A percentile compares a stretch with the other conserved stretches of the same genome.
Conservation (phyloP, 1,284 basidiomycete species). For the Malassezia globosa region DNA sequence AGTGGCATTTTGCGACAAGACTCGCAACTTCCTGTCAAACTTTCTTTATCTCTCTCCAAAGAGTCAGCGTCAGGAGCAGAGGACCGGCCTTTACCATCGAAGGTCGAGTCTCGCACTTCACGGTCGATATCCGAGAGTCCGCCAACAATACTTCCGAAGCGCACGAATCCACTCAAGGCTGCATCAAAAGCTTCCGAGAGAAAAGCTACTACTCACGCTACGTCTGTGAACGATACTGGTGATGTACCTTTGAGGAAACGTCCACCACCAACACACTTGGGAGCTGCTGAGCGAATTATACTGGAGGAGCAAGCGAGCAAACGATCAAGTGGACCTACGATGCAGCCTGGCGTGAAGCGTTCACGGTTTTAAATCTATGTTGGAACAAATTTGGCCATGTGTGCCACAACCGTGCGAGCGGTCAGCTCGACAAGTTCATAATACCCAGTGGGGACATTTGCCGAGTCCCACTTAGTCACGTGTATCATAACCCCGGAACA, state of each 20-base stretch:
- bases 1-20: neutral
- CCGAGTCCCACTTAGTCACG: slow-evolving; percentile 9
- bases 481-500: slow-evolving; percentile 13
- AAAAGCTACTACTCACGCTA: neutral
- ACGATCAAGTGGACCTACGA: slow-evolving; percentile 23
- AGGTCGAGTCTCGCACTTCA: neutral
- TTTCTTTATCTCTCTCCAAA: slow-evolving; percentile 1
- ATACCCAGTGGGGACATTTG: no score
- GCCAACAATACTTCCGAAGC: slow-evolving; percentile 1
- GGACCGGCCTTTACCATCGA: neutral
- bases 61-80: neutral
- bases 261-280: slow-evolving; percentile 22
- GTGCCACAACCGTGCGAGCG: slow-evolving; percentile 2
- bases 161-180: slow-evolving; percentile 16
- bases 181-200: slow-evolving; percentile 4
- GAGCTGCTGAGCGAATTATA: slow-evolving; percentile 42
- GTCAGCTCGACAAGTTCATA: neutral
- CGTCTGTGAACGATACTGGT: neutral
- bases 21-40: neutral
- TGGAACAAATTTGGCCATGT: no score
- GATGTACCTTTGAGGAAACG: neutral
- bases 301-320: slow-evolving; percentile 28
- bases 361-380: slow-evolving; percentile 35
- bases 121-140: neutral
- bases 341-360: slow-evolving; percentile 29